phyloP scores from a whole-genome alignment of 768 basidiomycete genomes.

The Rhodotorula taiwanensis region DNA sequence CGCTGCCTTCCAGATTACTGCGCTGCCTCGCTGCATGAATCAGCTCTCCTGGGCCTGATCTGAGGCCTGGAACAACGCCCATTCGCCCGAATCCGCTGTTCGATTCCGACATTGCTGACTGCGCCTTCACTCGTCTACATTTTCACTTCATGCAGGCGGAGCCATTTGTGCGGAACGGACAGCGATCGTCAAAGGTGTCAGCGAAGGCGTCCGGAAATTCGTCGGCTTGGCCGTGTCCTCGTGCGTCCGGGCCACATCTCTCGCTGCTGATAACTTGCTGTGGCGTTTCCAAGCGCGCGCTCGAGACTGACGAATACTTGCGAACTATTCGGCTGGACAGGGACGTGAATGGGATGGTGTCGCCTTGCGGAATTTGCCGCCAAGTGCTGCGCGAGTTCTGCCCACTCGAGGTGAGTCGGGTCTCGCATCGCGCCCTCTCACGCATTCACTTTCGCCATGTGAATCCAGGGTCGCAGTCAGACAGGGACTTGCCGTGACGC shows the following conservation, averaged over 20 bases:
- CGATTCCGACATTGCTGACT: not conserved
- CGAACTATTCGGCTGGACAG: constrained; percentile 45
- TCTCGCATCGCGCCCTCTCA: too few species aligned
- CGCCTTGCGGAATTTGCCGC: constrained; percentile 91
- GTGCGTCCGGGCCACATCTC: constrained; percentile 49
- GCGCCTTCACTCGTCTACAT: not conserved
- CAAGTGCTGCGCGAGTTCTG: constrained; percentile 75
- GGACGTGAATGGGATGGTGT: constrained; percentile 60
- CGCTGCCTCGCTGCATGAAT: too few species aligned
- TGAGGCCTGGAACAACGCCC: too few species aligned
- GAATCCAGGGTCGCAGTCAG: too few species aligned
- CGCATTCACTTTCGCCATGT: too few species aligned
- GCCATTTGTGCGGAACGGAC: constrained; percentile 93
- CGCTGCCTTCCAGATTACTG: too few species aligned
- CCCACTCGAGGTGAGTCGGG: constrained; percentile 49
- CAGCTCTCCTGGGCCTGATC: too few species aligned
- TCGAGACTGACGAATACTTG: not conserved
- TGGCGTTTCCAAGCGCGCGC: not conserved
- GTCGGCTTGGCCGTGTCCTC: constrained; percentile 70
- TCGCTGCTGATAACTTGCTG: too few species aligned
- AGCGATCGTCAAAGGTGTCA: constrained; percentile 87
- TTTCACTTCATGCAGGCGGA: constrained; percentile 55
- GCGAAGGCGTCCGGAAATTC: constrained; percentile 67
- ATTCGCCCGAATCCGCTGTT: not conserved
- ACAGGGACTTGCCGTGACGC: too few species aligned